A percentile compares a stretch with the other conserved stretches of the same genome.
Evolutionary conservation across 805 yeast genomes (phyloP).

Genomic region (Teunomyces stri): DNA sequence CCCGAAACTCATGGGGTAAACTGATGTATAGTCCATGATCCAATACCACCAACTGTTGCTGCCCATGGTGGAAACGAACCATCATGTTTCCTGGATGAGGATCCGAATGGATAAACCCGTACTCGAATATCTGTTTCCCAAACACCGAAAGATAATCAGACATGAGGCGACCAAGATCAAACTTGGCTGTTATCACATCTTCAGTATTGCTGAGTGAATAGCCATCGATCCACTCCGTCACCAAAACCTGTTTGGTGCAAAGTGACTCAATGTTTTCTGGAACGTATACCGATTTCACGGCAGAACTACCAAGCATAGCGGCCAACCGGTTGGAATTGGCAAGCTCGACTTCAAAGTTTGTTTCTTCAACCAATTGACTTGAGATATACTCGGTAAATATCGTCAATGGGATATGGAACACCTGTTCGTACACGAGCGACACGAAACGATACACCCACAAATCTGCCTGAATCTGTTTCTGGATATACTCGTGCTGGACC

Average conservation of each 20-base stretch:
- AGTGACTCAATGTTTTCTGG: slow-evolving; percentile 40
- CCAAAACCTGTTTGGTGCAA: slow-evolving; percentile 43
- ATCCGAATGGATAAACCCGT: slow-evolving; percentile 71
- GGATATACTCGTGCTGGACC: slow-evolving; percentile 63
- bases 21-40: slow-evolving; percentile 75
- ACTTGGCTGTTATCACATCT: slow-evolving; percentile 38
- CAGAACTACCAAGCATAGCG: slow-evolving; percentile 45
- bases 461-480: slow-evolving; percentile 60
- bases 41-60: slow-evolving; percentile 61
- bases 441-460: slow-evolving; percentile 53
- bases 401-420: slow-evolving; percentile 64
- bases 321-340: slow-evolving; percentile 47
- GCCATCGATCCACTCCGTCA: slow-evolving; percentile 79
- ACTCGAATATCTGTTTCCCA: slow-evolving; percentile 58
- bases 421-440: slow-evolving; percentile 51
- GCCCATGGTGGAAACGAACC: slow-evolving; percentile 26
- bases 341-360: slow-evolving; percentile 58
- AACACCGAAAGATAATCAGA: slow-evolving; percentile 49
- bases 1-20: slow-evolving; percentile 48
- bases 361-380: slow-evolving; percentile 56
- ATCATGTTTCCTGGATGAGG: slow-evolving; percentile 82
- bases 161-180: slow-evolving; percentile 43
- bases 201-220: slow-evolving; percentile 50
- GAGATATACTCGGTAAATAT: slow-evolving; percentile 57
- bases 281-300: slow-evolving; percentile 47